These are phyloP conservation scores for Stagonosporopsis chrysanthemi DNA, from an alignment of 2,329 filamentous ascomycete genomes.

Conservation along the genomic window DNA sequence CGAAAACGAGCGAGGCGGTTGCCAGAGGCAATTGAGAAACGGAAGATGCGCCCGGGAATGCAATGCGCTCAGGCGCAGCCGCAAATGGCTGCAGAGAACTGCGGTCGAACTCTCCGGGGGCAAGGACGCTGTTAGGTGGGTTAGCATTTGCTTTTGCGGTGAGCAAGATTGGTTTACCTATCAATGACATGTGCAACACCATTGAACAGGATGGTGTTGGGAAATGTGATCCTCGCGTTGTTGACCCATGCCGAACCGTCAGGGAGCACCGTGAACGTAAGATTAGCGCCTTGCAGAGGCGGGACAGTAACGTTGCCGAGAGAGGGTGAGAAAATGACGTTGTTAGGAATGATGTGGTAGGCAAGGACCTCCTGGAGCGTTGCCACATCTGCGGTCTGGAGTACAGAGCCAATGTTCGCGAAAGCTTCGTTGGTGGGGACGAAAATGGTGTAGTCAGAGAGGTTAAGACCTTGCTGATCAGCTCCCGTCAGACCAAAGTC, in stretches of 20 bases:
- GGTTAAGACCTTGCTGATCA: constrained; percentile 29
- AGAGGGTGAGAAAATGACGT: constrained; percentile 36
- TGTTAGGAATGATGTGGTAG: constrained; percentile 39
- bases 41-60: constrained; percentile 30
- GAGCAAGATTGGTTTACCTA: constrained; percentile 17
- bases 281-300: constrained; percentile 29
- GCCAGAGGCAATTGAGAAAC: constrained; percentile 29
- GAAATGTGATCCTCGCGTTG: constrained; percentile 32
- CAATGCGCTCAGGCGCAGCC: constrained; percentile 28
- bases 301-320: constrained; percentile 36
- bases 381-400: constrained; percentile 25
- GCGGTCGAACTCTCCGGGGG: constrained; percentile 29
- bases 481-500: constrained; percentile 29
- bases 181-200: constrained; percentile 39
- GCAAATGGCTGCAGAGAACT: constrained; percentile 26
- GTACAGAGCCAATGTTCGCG: constrained; percentile 57
- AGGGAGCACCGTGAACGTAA: constrained; percentile 34
- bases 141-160: not conserved
- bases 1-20: constrained; percentile 29
- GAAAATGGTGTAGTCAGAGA: constrained; percentile 77
- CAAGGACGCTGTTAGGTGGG: constrained; percentile 22
- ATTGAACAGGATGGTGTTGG: constrained; percentile 37
- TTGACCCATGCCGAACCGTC: constrained; percentile 38
- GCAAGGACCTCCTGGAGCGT: constrained; percentile 35
- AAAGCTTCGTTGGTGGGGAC: constrained; percentile 80